A percentile compares a stretch with the other conserved stretches of the same genome.
These are phyloP conservation scores for Usnea hakonensis DNA, from an alignment of 495 filamentous ascomycete genomes.

Conservation along the genomic window DNA sequence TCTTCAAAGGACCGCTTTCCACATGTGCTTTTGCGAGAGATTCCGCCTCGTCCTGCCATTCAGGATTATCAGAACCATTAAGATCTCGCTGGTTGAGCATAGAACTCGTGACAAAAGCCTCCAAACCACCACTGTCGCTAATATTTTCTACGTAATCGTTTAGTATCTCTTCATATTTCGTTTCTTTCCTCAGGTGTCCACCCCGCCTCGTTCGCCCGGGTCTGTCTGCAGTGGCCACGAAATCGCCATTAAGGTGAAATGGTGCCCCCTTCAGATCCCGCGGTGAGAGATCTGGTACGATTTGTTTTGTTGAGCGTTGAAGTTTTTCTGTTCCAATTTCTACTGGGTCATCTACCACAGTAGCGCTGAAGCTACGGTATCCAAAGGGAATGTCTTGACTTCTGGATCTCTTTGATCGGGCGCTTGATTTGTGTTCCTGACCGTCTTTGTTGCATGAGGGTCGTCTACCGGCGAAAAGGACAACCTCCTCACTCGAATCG, in stretches of 20 bases:
- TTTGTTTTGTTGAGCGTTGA: neutral
- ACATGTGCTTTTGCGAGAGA: neutral
- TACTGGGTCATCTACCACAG: constrained; percentile 2
- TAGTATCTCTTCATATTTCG: constrained; percentile 49
- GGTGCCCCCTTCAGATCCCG: neutral
- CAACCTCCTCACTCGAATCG: constrained; percentile 58
- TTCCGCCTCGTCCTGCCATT: constrained; percentile 17
- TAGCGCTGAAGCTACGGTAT: neutral
- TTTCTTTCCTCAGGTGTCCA: constrained; percentile 12
- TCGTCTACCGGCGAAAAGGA: constrained; percentile 54
- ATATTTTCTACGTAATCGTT: constrained; percentile 77
- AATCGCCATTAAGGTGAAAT: neutral
- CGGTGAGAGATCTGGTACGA: neutral
- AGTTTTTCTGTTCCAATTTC: neutral
- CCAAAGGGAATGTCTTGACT: neutral
- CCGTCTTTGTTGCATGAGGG: neutral
- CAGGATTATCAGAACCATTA: constrained; percentile 16
- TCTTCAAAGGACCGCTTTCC: neutral
- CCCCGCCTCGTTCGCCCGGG: constrained; percentile 3
- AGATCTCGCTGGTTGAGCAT: constrained; percentile 5
- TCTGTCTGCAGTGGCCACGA: neutral
- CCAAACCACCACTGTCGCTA: constrained; percentile 18
- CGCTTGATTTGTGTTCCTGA: neutral
- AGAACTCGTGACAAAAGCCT: neutral
- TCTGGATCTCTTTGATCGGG: neutral